A percentile compares a stretch with the other conserved stretches of the same genome.
These are phyloP conservation scores for Limnanthes douglasii DNA, from an alignment of 345 rosid genomes.

Conservation along the genomic window DNA sequence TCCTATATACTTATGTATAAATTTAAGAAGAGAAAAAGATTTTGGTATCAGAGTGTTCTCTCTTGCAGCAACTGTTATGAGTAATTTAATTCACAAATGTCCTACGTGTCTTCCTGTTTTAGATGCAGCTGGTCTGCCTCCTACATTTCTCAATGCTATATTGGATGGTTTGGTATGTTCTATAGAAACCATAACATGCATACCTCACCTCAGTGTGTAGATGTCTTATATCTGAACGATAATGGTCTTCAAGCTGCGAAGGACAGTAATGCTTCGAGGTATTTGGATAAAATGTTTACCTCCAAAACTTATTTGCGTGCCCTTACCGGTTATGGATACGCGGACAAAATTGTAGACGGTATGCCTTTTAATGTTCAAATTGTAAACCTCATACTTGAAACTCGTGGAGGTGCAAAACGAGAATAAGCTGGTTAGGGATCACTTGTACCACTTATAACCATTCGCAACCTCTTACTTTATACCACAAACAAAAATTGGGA, in stretches of 20 bases:
- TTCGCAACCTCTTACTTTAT: too few relatives aligned
- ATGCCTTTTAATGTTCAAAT: too few relatives aligned
- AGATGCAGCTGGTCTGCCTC: slow-evolving; percentile 59
- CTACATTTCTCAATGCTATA: slow-evolving; percentile 62
- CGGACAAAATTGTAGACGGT: too few relatives aligned
- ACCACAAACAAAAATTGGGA: too few relatives aligned
- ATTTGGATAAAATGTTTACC: slow-evolving; percentile 67
- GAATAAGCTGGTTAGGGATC: too few relatives aligned
- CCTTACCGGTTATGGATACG: slow-evolving; percentile 38
- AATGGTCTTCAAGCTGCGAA: slow-evolving; percentile 56
- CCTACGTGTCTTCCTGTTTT: slow-evolving; percentile 53
- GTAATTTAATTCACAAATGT: slow-evolving; percentile 71
- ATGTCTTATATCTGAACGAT: slow-evolving; percentile 58
- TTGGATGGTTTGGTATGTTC: too few relatives aligned
- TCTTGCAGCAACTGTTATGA: too few relatives aligned
- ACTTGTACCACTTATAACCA: too few relatives aligned
- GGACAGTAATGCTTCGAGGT: slow-evolving; percentile 51
- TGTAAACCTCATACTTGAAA: too few relatives aligned
- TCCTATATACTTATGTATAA: slow-evolving; percentile 45
- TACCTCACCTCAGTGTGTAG: slow-evolving; percentile 80
- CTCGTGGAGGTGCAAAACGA: too few relatives aligned
- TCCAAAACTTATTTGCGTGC: slow-evolving; percentile 43
- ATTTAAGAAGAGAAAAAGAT: slow-evolving; percentile 54
- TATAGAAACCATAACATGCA: slow-evolving; percentile 57
- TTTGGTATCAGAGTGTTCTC: slow-evolving; percentile 79